Base-by-base conservation (phyloP, 2,329 filamentous ascomycete genomes). In the Alternaria viburni region DNA sequence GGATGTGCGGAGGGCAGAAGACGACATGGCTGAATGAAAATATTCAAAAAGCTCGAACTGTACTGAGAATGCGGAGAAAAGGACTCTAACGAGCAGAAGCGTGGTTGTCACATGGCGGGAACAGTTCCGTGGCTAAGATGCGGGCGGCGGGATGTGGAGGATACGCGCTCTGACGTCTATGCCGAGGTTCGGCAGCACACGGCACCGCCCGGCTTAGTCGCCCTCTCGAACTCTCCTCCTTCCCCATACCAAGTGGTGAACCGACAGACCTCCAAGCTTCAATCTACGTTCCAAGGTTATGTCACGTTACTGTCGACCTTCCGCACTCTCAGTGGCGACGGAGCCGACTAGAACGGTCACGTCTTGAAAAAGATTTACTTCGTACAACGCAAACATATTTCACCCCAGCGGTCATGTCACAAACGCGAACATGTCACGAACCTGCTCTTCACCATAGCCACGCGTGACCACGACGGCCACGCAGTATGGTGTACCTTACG, bases 21-120 rank as follows among this genome's bases (percentile, higher is more conserved):
- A 71, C 30, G 77, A 76, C 77, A 79, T 79, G 65, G 54, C 61
- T 67, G 49, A 15, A 58, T n/a, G 23, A 51, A 19, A 5, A 17
- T 19, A 26, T 36, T 21, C 30, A 26, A 6, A 66, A 43, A 41
- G 52, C 17, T 13, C 6, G 43, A 19, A 13, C 45, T 49, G 19
- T 61, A n/a, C 3, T 56, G 26, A 41, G 36, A 61, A 66, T 44
- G 43, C 62, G 57, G 56, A 65, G 61, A 65, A 61, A 60, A 55
- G 60, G 54, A 59, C 71, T 73, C 66, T 70, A 69, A 59, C 69
- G 67, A 71, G 67, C 70, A 65, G 66, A 71, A 61, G 43, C 54
- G 57, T 47, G 49, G 51, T 58, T 71, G 52, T 76, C 72, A 77
- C 77, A 78, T 79, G 73, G 74, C 74, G 73, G 67, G 62, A 57